Evolutionary conservation across 371 early-diverging fungal species (phyloP).

Genomic region (Mortierella sp.): DNA sequence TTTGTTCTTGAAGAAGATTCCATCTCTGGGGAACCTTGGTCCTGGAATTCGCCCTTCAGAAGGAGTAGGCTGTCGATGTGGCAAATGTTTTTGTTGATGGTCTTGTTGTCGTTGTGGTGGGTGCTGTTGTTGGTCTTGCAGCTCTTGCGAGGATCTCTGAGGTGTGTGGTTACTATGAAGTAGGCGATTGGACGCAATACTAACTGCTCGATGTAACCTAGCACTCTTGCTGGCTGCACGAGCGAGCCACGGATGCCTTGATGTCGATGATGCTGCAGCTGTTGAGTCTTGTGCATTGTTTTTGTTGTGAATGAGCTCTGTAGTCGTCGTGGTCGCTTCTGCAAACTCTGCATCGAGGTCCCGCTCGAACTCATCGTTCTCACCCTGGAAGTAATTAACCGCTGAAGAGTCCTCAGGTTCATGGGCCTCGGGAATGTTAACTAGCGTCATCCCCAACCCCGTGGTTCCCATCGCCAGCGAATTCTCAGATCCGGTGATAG

Average conservation of each 20-base stretch:
- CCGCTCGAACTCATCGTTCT: slow-evolving; percentile 17
- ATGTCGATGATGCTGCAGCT: background rate
- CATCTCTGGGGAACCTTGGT: background rate
- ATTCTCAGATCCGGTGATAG: slow-evolving; percentile 1
- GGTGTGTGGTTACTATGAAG: background rate
- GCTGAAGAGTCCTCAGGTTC: background rate
- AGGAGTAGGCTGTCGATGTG: background rate
- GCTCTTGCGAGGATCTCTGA: background rate
- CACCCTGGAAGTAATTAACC: slow-evolving; percentile 18
- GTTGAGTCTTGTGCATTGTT: background rate
- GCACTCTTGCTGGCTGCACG: background rate
- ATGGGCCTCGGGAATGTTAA: slow-evolving; percentile 15
- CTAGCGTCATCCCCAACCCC: slow-evolving; percentile 5
- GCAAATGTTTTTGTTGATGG: background rate
- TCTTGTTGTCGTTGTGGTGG: background rate
- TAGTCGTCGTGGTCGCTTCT: background rate
- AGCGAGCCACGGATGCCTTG: slow-evolving; percentile 1
- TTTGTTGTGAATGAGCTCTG: background rate
- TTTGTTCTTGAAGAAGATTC: background rate
- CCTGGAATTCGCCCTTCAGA: background rate
- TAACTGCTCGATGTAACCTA: slow-evolving; percentile 20
- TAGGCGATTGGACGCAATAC: slow-evolving; percentile 7
- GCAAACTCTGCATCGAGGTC: background rate
- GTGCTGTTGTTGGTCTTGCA: background rate
- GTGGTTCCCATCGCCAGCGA: background rate